Base-by-base conservation (phyloP, 2,329 filamentous ascomycete species). In the Anthostomella pinea region DNA sequence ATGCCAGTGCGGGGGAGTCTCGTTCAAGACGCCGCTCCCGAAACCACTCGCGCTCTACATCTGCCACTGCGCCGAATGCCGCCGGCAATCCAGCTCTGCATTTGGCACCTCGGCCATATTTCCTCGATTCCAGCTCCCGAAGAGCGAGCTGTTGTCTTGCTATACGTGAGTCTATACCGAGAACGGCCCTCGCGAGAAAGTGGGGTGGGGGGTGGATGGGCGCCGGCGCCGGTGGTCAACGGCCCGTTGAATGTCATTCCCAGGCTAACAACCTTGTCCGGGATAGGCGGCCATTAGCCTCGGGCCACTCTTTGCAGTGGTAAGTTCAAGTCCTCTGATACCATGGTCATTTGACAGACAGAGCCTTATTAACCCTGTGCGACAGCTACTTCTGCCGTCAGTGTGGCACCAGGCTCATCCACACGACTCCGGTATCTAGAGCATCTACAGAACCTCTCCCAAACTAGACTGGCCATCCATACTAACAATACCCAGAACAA, bases 51-150 rank as follows among this genome's bases (percentile, higher is more conserved):
- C 73, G n/a, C 64, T 85, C 33, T 86, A 82, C 59, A 78, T 85
- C 55, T 87, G 83, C 63, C 83, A 86, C 63, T 87, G 83, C 59
- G 62, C 68, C 37, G 73, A 81, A 55, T 87, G 83, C 59, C 73
- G 77, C 30, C 70, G 75, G 39, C 82, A 85, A 63, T 78, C 79
- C 19, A 68, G 76, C 35, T 81, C 79, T 6, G 79, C 82, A 1
- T 85, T 83, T 59, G 82, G 81, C 18, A 76, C 80, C 20, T 81
- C 79, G 22, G 82, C 82, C 48, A 83, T 85, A 42, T 87, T 85
- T 50, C 82, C 81, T 1, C 68, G 68, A n/a, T 86, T 86, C 42
- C 57, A 66, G 8, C 62, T 85, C 18, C 77, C 79, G 0, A 58
- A 61, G 23, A 62, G 56, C 11, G 66, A 70, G 15, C 43, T 68